These are phyloP conservation scores for Drechslera avenae DNA, from an alignment of 2,329 filamentous ascomycete genomes.

Conservation along the genomic window DNA sequence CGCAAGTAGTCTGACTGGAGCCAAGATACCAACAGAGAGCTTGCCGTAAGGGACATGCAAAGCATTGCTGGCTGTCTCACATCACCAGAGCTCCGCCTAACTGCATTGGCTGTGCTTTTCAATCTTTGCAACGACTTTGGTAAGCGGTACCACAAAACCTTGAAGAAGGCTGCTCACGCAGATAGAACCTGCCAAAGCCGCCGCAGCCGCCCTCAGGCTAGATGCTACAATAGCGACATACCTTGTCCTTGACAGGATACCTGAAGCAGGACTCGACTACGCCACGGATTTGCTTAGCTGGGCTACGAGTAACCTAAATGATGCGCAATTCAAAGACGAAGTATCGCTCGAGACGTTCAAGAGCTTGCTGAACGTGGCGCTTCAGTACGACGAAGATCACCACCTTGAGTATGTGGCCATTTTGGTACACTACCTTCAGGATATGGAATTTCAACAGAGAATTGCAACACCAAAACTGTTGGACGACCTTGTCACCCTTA, in stretches of 20 bases:
- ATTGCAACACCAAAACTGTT: conserved; percentile 38
- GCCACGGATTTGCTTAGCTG: conserved; percentile 43
- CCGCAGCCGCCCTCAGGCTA: conserved; percentile 42
- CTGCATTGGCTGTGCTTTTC: conserved; percentile 50
- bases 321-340: conserved; percentile 39
- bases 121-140: conserved; percentile 53
- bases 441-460: conserved; percentile 42
- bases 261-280: conserved; percentile 41
- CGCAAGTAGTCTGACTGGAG: conserved; percentile 21
- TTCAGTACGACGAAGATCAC: conserved; percentile 44
- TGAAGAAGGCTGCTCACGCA: conserved; percentile 18
- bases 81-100: conserved; percentile 28
- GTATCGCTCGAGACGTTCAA: conserved; percentile 37
- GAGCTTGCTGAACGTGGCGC: conserved; percentile 32
- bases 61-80: conserved; percentile 35
- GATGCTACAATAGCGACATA: conserved; percentile 37
- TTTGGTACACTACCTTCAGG: conserved; percentile 43
- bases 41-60: conserved; percentile 30
- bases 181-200: conserved; percentile 43
- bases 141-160: conserved; percentile 21
- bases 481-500: conserved; percentile 35
- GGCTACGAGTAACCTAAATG: conserved; percentile 44
- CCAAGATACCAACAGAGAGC: conserved; percentile 42
- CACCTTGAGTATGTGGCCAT: conserved; percentile 42
- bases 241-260: conserved; percentile 32